A percentile compares a stretch with the other conserved stretches of the same genome.
Conservation (phyloP, 768 basidiomycete species). For the Sarcodon aspratus region DNA sequence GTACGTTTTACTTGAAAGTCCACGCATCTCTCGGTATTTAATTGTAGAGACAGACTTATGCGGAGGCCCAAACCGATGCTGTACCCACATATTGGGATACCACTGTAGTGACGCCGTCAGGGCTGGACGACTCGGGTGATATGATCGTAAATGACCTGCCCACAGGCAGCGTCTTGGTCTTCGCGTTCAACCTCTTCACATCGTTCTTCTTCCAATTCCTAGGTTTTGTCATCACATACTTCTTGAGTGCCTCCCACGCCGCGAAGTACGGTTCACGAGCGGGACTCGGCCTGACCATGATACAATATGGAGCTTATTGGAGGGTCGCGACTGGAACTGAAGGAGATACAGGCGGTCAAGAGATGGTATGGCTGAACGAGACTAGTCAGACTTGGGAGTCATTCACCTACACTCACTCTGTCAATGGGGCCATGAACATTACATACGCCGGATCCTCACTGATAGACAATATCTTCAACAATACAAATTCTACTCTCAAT, state of each 20-base stretch:
- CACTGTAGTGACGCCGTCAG: conserved; percentile 72
- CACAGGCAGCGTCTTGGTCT: conserved; percentile 65
- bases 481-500: too few relatives aligned
- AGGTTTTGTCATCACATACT: conserved; percentile 86
- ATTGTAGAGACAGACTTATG: conserved; percentile 51
- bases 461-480: too few relatives aligned
- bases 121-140: conserved; percentile 36
- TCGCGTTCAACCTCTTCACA: conserved; percentile 68
- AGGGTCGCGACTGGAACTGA: conserved; percentile 6
- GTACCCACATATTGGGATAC: conserved; percentile 98
- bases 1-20: conserved; percentile 33
- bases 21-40: not conserved
- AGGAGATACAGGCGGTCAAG: conserved; percentile 1
- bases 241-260: conserved; percentile 86
- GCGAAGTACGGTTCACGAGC: conserved; percentile 90
- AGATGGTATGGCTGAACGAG: conserved; percentile 4
- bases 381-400: not conserved
- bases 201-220: conserved; percentile 97
- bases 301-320: conserved; percentile 70
- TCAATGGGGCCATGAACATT: not conserved
- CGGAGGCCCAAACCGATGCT: conserved; percentile 77
- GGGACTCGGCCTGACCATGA: conserved; percentile 90
- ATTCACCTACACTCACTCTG: too few relatives aligned
- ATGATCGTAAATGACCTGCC: conserved; percentile 92
- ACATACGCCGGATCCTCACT: not conserved